Evolutionary conservation across 2,329 filamentous ascomycete species (phyloP), one percentile per base, ranked within the genome.

Genomic region (Fusarium sterilihyphosum): DNA sequence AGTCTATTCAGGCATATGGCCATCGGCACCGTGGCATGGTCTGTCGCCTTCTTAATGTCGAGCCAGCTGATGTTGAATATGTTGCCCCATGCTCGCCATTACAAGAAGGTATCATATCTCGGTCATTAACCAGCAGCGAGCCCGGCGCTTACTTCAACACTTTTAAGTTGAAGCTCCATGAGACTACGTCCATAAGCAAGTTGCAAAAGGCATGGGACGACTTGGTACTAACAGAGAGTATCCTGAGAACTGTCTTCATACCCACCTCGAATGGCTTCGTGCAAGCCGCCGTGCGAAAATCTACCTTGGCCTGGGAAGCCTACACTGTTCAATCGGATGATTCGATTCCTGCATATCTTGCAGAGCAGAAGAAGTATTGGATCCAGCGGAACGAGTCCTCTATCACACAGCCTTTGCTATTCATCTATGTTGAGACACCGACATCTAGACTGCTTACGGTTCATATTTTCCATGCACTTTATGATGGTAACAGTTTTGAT

Each of bases 21-120:
- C 92, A 94, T 75, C 88, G 87, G 60, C 86, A 94, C 80, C 84
- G 87, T 10, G 82, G 86, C 17, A 74, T 81, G 12, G 86, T 89
- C 12, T 89, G 89, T 24, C 84, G 84, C 12, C 82, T 84, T 8
- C 83, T 97, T 1, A 82, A 82, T 0, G 72, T 92, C 4, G 77
- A 84, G 2, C 81, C 84, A 3, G 78, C 82, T 11, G 84, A 90
- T 3, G 88, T 98, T 16, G 92, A 96, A 78, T 89, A 90, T 66
- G 89, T 98, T 59, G 90, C 90, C 1, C 95, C 95, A 8, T 98
- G 95, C 79, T 97, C 95, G 2, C 89, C 95, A 1, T 84, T 98
- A 2, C 95, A 98, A 78, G 91, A 96, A 80, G 95, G 95, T 1
- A 96, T 98, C 85, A 90, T 98, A 57, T 92, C 92, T 11, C 88